Percentiles rank a stretch among this genome's conserved stretches.
These are phyloP conservation scores for Verticillium zaregamsianum DNA, from an alignment of 2,329 filamentous ascomycete species.

Conservation along the genomic window DNA sequence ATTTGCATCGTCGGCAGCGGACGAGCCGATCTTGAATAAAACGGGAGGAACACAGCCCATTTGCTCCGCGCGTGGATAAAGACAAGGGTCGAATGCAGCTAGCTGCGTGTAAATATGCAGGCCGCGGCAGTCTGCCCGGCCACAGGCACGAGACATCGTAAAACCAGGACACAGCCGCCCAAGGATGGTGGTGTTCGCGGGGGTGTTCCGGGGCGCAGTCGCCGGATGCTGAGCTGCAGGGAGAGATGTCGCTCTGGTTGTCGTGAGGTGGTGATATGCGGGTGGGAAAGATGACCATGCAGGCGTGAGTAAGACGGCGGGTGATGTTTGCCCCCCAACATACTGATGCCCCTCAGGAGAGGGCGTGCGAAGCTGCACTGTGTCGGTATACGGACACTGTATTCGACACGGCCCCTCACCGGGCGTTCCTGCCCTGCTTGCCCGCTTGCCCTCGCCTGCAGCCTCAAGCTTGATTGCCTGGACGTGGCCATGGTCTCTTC, in stretches of 20 bases:
- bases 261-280: not conserved
- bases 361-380: too few species aligned
- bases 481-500: too few species aligned
- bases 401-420: too few species aligned
- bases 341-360: not conserved
- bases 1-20: not conserved
- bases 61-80: not conserved
- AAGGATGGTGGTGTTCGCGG: not conserved
- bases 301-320: not conserved
- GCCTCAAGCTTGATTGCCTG: too few species aligned
- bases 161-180: not conserved
- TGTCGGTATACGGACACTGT: too few species aligned
- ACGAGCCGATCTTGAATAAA: not conserved
- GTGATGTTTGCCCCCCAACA: not conserved
- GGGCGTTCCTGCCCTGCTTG: too few species aligned
- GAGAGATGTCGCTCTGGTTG: not conserved
- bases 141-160: not conserved
- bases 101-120: not conserved
- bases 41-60: not conserved
- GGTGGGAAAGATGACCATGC: not conserved
- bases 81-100: not conserved
- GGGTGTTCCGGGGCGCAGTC: not conserved
- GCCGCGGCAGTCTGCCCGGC: not conserved
- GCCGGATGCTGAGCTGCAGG: not conserved
- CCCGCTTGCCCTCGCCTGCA: too few species aligned